Conservation (phyloP, 2,329 filamentous ascomycete genomes). For the Macrophomina tecta region DNA sequence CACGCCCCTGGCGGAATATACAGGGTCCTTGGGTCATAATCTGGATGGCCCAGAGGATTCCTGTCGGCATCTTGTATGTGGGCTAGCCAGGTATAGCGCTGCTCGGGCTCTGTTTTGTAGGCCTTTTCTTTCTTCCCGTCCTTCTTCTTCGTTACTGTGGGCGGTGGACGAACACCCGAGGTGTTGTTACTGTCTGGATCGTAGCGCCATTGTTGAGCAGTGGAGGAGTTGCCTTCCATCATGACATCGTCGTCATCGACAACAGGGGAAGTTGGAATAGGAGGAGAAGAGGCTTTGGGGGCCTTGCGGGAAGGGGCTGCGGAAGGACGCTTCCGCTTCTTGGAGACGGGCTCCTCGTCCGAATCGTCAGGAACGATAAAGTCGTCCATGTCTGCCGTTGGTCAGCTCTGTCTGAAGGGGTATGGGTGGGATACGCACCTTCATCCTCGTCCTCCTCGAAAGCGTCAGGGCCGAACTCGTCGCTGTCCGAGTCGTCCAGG, state of each 20-base stretch:
- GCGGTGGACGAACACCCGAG: constrained; percentile 54
- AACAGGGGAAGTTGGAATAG: constrained; percentile 56
- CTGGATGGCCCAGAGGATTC: constrained; percentile 77
- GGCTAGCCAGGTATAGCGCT: constrained; percentile 89
- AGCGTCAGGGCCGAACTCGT: constrained; percentile 68
- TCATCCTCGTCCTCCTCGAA: constrained; percentile 62
- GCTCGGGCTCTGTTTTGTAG: constrained; percentile 79
- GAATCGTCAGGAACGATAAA: constrained; percentile 90
- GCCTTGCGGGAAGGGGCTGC: constrained; percentile 68
- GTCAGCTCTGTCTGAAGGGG: neutral
- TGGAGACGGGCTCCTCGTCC: constrained; percentile 69
- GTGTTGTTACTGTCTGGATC: constrained; percentile 65
- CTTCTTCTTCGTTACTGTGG: constrained; percentile 42
- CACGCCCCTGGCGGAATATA: constrained; percentile 84
- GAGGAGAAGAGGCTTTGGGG: constrained; percentile 55
- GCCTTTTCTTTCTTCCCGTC: constrained; percentile 64
- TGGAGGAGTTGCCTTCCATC: constrained; percentile 59
- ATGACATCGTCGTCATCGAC: constrained; percentile 62
- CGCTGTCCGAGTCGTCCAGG: constrained; percentile 69
- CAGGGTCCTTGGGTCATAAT: constrained; percentile 90
- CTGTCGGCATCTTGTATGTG: constrained; percentile 84
- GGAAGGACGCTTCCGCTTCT: constrained; percentile 70
- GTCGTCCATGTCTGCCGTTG: constrained; percentile 72
- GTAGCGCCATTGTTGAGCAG: constrained; percentile 82
- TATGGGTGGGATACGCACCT: constrained; percentile 43